Base-by-base conservation (phyloP, 306 rosid species). In the Aeschynomene evenia region DNA sequence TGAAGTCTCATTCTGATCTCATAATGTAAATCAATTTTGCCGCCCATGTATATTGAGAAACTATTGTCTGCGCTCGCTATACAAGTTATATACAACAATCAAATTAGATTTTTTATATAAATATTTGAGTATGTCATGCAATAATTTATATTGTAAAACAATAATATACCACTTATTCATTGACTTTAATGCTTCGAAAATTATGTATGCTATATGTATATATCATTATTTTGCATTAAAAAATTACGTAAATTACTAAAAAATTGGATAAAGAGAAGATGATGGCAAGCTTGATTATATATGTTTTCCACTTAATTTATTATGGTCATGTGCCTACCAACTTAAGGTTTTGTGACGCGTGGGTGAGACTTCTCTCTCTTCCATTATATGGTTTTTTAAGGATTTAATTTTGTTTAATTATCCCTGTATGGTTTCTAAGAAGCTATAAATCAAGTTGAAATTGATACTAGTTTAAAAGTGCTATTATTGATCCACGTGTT, bases 401-500 rank as follows among this genome's bases (percentile, higher is more conserved):
- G 18, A 50, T 52, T 68, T n/a, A 1, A 2, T 20, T 58, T 48
- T 33, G 51, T 28, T 42, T n/a, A n/a, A n/a, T n/a, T 40, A 43
- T 74, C 15, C 63, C 21, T 37, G 14, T 19, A 5, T 43, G 56
- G 59, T 49, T 50, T 75, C 24, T 9, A 57, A 33, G 19, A 55
- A n/a, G n/a, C 9, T 5, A 56, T 18, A 13, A 58, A 67, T 22
- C 51, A 75, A 57, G 69, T 66, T 59, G 69, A 64, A 29, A 4
- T 36, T 8, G 46, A 28, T 7, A 42, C 6, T 7, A 28, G 2
- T 70, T 18, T 71, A 31, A 23, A 75, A 66, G 6, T 67, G 70
- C 14, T 21, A 65, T 76, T 20, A 75, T 80, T 64, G 77, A 66
- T 15, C 37, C 58, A 28, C 61, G 57, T 31, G 53, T 42, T 43